Conservation (phyloP, 2,329 filamentous ascomycete species). For the Furcasterigmium sp. region DNA sequence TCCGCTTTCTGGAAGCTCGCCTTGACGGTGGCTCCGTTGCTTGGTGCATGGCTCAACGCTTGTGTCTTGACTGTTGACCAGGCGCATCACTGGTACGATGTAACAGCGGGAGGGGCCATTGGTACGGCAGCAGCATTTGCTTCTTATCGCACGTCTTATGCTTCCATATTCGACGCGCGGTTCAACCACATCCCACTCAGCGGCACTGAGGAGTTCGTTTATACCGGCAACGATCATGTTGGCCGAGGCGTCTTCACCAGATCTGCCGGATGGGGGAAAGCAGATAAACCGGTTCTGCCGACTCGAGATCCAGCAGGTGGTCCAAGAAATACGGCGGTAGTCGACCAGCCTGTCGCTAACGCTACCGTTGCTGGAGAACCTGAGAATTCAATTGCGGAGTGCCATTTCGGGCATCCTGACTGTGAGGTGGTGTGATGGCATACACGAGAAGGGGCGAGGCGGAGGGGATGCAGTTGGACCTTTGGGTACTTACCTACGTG, state of each 20-base stretch:
- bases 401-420: no score
- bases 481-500: no score
- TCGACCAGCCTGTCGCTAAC: no score
- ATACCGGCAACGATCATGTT: constrained; percentile 2
- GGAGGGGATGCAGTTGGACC: no score
- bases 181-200: constrained; percentile 62
- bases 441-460: no score
- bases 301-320: no score
- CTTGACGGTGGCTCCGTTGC: constrained; percentile 51
- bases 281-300: no score
- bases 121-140: constrained; percentile 58
- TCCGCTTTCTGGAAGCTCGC: constrained; percentile 63
- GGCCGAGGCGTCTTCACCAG: not conserved
- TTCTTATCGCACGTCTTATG: constrained; percentile 62
- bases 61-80: constrained; percentile 59
- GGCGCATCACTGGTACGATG: constrained; percentile 67
- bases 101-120: constrained; percentile 58
- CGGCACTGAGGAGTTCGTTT: constrained; percentile 26
- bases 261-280: not conserved
- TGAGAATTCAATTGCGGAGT: no score
- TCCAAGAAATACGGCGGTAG: not conserved
- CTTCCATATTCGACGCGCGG: constrained; percentile 64
- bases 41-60: constrained; percentile 55
- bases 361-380: no score
- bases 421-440: no score